Conservation (phyloP, 768 basidiomycete species). For the Infundibulicybe gibba region DNA sequence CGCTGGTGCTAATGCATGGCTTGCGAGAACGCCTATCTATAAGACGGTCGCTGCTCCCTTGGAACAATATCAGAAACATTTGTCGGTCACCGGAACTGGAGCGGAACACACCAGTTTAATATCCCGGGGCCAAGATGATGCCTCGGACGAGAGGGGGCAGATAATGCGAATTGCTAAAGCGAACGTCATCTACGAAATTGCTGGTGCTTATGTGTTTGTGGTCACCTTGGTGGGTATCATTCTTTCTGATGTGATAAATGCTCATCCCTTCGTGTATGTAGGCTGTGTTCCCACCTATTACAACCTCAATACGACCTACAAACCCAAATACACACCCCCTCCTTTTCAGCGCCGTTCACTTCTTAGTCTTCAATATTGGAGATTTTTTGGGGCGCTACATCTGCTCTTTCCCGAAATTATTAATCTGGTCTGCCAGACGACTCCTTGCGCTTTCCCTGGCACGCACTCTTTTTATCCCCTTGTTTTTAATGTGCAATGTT, state of each 20-base stretch:
- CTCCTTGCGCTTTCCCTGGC: slow-evolving; percentile 62
- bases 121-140: slow-evolving; percentile 19
- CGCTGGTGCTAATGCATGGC: slow-evolving; percentile 50
- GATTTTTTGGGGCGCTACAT: slow-evolving; percentile 69
- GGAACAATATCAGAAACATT: slow-evolving; percentile 30
- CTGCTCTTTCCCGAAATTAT: slow-evolving; percentile 61
- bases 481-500: slow-evolving; percentile 89
- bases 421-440: slow-evolving; percentile 65
- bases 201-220: slow-evolving; percentile 72
- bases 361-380: slow-evolving; percentile 71
- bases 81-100: slow-evolving; percentile 13
- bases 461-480: slow-evolving; percentile 79
- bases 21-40: slow-evolving; percentile 59
- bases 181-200: slow-evolving; percentile 68
- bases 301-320: slow-evolving; percentile 68
- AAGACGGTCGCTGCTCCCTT: slow-evolving; percentile 45
- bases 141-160: slow-evolving; percentile 31
- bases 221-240: slow-evolving; percentile 67
- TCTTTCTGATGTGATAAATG: slow-evolving; percentile 1
- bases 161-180: slow-evolving; percentile 54
- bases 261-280: slow-evolving; percentile 25
- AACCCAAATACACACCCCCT: slow-evolving; percentile 69
- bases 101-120: slow-evolving; percentile 35
- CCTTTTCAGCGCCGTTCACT: slow-evolving; percentile 78
- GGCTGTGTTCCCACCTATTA: slow-evolving; percentile 88